Base-by-base conservation (phyloP, 176 grass and related monocot genomes). In the Oryza rufipogon region DNA sequence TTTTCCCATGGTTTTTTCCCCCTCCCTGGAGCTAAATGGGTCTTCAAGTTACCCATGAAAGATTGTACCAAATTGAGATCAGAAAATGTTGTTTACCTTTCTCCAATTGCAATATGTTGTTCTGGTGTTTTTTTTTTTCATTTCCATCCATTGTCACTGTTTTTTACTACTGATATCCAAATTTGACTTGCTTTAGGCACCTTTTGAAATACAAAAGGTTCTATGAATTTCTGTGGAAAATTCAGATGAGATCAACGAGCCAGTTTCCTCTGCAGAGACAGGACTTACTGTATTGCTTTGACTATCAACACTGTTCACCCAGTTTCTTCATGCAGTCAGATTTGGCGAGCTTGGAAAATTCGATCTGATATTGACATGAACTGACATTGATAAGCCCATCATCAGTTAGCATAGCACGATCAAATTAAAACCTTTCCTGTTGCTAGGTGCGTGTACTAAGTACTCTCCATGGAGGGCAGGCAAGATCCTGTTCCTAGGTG, bases 1-100 rank as follows among this genome's bases (percentile, higher is more conserved):
- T 70, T 80, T 76, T 71, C 70, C 70, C 70, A 76, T 15, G 76
- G 64, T 51, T 42, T 78, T 78, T 41, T 41, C 8, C 39, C 39
- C 33, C 73, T 56, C 52, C 66, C 83, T 73, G 70, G 74, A 79
- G 61, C 47, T 86, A 71, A 79, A 68, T 75, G 34, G 67, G 68
- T 77, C 68, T 81, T 48, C 26, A 26, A 67, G 45, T 60, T 67
- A 82, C 15, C 11, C 66, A 77, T 78, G 14, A 56, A 77, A 9
- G 71, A 33, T 70, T 88, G 42, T 77, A 76, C 16, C 69, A 28
- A 65, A 52, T 16, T 22, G 64, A 81, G 76, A 26, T 68, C 0
- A 39, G 49, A 67, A 67, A 15, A 15, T 88, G 70, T 26, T 12
- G 3, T 23, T 79, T 73, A 44, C 30, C 15, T 36, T 70, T 48